Evolutionary conservation across 140 eudicot species (phyloP).

Genomic region (Stevia rebaudiana): DNA sequence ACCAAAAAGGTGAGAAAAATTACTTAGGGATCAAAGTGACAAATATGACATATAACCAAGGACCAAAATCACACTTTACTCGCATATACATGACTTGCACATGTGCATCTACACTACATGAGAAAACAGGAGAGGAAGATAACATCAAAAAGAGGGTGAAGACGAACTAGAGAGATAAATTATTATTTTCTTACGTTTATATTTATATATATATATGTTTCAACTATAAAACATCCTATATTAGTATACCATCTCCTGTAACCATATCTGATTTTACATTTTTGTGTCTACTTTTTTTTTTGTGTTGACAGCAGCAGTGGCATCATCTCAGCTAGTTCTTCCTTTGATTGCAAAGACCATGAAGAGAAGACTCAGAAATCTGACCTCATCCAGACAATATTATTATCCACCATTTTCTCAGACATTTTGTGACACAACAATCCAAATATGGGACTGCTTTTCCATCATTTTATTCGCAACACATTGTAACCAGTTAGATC

Average conservation of each 20-base stretch:
- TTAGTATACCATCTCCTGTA: neutral
- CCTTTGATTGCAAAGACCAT: slow-evolving; percentile 21
- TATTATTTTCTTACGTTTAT: no score
- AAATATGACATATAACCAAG: no score
- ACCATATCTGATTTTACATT: neutral
- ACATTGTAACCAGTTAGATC: slow-evolving; percentile 30
- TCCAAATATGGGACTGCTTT: slow-evolving; percentile 6
- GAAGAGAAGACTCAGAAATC: slow-evolving; percentile 42
- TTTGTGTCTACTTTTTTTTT: neutral
- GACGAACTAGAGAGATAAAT: no score
- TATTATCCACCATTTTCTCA: slow-evolving; percentile 35
- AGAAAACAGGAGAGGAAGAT: no score
- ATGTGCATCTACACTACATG: neutral
- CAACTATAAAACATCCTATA: neutral
- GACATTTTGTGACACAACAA: slow-evolving; percentile 26
- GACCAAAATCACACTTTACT: no score
- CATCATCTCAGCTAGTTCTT: slow-evolving; percentile 9
- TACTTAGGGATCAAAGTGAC: no score
- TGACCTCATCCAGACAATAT: slow-evolving; percentile 35
- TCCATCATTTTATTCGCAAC: slow-evolving; percentile 14
- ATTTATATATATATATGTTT: neutral
- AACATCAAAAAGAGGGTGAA: no score
- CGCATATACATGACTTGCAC: no score
- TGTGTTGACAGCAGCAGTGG: slow-evolving; percentile 31
- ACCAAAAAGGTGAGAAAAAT: no score